These are phyloP conservation scores for Beta corolliflora DNA, from an alignment of 179 eudicot species.

Conservation along the genomic window DNA sequence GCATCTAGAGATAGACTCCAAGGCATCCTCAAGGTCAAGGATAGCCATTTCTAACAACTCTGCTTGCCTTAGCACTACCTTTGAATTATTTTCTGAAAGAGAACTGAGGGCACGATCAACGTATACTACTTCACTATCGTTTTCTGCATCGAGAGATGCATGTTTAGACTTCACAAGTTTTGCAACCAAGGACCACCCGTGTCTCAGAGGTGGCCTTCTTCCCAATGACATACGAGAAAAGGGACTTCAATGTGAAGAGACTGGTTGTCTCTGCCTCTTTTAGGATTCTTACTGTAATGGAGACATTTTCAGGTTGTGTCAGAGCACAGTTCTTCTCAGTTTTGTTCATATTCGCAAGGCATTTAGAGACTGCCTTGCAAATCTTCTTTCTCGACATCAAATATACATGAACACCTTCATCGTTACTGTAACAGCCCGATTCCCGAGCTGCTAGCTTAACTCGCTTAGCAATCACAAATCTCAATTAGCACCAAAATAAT, in stretches of 20 bases:
- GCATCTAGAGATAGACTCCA: constrained; percentile 30
- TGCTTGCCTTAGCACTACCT: constrained; percentile 11
- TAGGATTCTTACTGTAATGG: constrained; percentile 5
- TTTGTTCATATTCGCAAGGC: constrained; percentile 30
- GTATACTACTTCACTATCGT: constrained; percentile 23
- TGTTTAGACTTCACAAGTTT: constrained; percentile 32
- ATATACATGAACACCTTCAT: constrained; percentile 7
- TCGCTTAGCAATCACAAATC: too few species aligned
- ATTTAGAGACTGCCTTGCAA: constrained; percentile 28
- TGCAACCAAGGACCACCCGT: constrained; percentile 33
- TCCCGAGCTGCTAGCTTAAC: too few species aligned
- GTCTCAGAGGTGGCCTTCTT: constrained; percentile 26
- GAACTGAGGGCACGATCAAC: constrained; percentile 13
- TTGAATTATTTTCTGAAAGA: constrained; percentile 12
- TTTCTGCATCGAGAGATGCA: constrained; percentile 8
- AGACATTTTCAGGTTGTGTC: constrained; percentile 1
- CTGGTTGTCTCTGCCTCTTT: constrained; percentile 31
- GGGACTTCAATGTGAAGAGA: constrained; percentile 27
- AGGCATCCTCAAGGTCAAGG: constrained; percentile 24
- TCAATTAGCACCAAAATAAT: too few species aligned
- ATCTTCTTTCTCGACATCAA: constrained; percentile 31
- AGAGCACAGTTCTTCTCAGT: constrained; percentile 10
- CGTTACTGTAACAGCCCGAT: too few species aligned
- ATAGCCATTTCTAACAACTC: constrained; percentile 24
- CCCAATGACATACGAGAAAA: constrained; percentile 27